A percentile compares a stretch with the other conserved stretches of the same genome.
phyloP scores from a whole-genome alignment of 805 yeast genomes.

The Saccharomycopsis sp. region DNA sequence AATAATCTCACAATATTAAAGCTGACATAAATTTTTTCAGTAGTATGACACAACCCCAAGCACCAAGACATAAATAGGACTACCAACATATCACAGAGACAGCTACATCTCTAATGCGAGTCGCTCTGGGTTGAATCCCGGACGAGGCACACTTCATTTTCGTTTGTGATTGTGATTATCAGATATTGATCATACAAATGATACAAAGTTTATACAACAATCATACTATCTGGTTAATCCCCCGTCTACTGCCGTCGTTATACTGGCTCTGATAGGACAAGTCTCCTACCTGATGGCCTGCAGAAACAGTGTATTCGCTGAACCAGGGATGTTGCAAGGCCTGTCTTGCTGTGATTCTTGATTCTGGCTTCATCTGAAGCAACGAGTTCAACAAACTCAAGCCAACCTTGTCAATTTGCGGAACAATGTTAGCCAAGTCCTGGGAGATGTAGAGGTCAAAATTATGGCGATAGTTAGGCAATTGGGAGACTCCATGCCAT shows the following conservation, averaged over 20 bases:
- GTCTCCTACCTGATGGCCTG: slow-evolving; percentile 18
- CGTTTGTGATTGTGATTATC: no score
- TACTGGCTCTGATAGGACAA: slow-evolving; percentile 1
- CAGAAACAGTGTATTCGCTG: slow-evolving; percentile 47
- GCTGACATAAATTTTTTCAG: no score
- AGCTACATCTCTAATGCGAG: no score
- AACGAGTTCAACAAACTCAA: slow-evolving; percentile 61
- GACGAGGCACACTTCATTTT: no score
- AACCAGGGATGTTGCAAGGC: slow-evolving; percentile 61
- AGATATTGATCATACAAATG: no score
- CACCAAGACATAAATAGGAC: no score
- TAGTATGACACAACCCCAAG: no score
- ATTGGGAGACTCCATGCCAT: slow-evolving; percentile 94
- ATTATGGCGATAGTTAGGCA: slow-evolving; percentile 79
- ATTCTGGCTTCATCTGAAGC: slow-evolving; percentile 47
- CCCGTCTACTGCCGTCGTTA: background rate
- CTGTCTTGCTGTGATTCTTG: slow-evolving; percentile 44
- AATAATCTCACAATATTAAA: no score
- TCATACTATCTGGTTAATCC: slow-evolving; percentile 7
- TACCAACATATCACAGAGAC: no score
- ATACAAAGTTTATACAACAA: background rate
- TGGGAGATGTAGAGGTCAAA: slow-evolving; percentile 86
- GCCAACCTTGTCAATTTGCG: slow-evolving; percentile 64
- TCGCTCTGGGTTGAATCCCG: no score
- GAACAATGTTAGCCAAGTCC: slow-evolving; percentile 64